Base-by-base conservation (phyloP, 129 eudicot species). In the Lactuca saligna region DNA sequence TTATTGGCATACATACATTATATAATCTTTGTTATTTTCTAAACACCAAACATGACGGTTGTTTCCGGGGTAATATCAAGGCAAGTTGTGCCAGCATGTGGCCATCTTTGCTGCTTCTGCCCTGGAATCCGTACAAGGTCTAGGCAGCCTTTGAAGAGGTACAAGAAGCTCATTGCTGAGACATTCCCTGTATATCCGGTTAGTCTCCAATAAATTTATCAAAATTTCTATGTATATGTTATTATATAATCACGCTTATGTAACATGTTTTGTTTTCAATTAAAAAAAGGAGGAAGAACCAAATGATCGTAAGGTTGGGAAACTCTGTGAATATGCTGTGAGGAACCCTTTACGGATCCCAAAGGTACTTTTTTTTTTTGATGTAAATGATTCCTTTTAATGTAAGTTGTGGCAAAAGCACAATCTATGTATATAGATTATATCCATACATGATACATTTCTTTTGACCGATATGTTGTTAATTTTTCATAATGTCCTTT, bases 301-400 rank as follows among this genome's bases (percentile, higher is more conserved):
- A 34, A 89, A 89, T 76, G 96, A 89, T 17, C 78, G 93, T 54
- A 84, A 78, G 77, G 82, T 89, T 13, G 76, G 80, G 4, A 89
- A 89, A 75, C 80, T 89, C 25, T 89, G 96, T 78, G 96, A 89
- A 83, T 89, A 89, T 75, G 91, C 93, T 65, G 81, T 82, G 41
- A 82, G 84, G 81, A 89, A 89, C 71, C 96, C 93, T 76, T 87
- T 89, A 65, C 86, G 96, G 6, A 83, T 89, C 49, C 96, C 96
- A 6, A 82, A 75, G 96, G 96, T 89, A 75, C 39, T 63, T 33
- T 74, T 70, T 76, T 76, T 16, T 38, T 57, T 34, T 60, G 2
- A 55, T 62, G 64, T 57, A 51, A 38, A 60, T 69, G 53, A 12
- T 68, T 61, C 33, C 6, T 54, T 34, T 53, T 25, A 25, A 25